These are phyloP conservation scores for Penicillium nucicola DNA, from an alignment of 495 filamentous ascomycete species.

Conservation along the genomic window DNA sequence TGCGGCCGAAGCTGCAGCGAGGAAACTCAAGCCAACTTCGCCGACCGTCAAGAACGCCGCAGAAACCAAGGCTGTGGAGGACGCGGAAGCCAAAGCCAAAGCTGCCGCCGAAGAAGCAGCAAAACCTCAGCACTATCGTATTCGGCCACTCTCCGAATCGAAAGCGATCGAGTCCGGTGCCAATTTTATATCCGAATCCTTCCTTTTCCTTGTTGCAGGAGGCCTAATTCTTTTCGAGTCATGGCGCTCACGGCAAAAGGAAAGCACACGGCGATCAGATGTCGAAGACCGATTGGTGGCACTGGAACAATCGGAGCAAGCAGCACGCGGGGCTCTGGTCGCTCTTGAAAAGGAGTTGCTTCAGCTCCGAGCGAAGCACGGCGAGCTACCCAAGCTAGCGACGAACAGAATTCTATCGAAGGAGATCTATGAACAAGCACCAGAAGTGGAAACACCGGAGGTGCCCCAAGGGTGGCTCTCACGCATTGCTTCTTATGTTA, in stretches of 20 bases:
- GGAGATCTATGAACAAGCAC: slow-evolving; percentile 43
- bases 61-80: slow-evolving; percentile 61
- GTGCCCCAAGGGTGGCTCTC: slow-evolving; percentile 31
- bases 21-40: slow-evolving; percentile 61
- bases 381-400: slow-evolving; percentile 21
- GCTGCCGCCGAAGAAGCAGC: slow-evolving; percentile 48
- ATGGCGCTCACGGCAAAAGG: slow-evolving; percentile 71
- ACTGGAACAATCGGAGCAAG: slow-evolving; percentile 60
- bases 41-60: slow-evolving; percentile 81
- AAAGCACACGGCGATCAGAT: slow-evolving; percentile 69
- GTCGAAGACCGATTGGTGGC: slow-evolving; percentile 66
- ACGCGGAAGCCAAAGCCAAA: slow-evolving; percentile 46
- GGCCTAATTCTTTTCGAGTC: slow-evolving; percentile 80
- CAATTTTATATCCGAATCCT: slow-evolving; percentile 88
- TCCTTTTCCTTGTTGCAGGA: slow-evolving; percentile 80
- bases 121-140: slow-evolving; percentile 48
- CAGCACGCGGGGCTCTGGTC: slow-evolving; percentile 54
- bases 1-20: slow-evolving; percentile 44
- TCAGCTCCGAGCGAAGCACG: slow-evolving; percentile 47
- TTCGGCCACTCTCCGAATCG: slow-evolving; percentile 78
- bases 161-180: slow-evolving; percentile 96
- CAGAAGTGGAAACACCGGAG: slow-evolving; percentile 25
- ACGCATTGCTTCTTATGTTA: slow-evolving; percentile 31
- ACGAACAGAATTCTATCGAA: slow-evolving; percentile 40
- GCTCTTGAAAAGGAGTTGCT: slow-evolving; percentile 67